A percentile compares a stretch with the other conserved stretches of the same genome.
Conservation (phyloP, 352 stramenopile species). For the Phytophthora palmivora region DNA sequence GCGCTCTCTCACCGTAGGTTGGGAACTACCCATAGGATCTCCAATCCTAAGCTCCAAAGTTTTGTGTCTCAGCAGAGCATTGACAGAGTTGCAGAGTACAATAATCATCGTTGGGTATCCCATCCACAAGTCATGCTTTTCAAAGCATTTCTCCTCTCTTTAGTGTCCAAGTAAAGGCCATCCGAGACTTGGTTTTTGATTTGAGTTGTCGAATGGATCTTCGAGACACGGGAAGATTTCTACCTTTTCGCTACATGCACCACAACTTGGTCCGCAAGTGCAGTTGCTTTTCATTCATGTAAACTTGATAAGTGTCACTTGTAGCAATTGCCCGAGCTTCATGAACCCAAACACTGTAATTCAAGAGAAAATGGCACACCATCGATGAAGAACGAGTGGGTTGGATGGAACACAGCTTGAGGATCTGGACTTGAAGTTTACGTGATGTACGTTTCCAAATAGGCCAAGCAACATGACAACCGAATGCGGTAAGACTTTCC, state of each 20-base stretch:
- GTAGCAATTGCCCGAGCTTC: too few species aligned
- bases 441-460: too few species aligned
- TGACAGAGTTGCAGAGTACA: not conserved
- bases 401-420: slow-evolving; percentile 4
- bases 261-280: too few species aligned
- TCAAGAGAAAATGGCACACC: slow-evolving; percentile 3
- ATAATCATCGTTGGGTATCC: slow-evolving; percentile 7
- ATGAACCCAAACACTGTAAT: too few species aligned
- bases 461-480: too few species aligned
- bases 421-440: too few species aligned
- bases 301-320: too few species aligned
- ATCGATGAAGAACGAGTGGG: slow-evolving; percentile 3
- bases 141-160: slow-evolving; percentile 12
- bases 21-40: slow-evolving; percentile 16
- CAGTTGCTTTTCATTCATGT: too few species aligned
- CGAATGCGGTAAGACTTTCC: too few species aligned
- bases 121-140: slow-evolving; percentile 9
- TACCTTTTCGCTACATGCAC: too few species aligned
- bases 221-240: too few species aligned
- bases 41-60: slow-evolving; percentile 19
- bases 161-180: not conserved
- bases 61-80: slow-evolving; percentile 20
- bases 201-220: not conserved
- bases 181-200: not conserved
- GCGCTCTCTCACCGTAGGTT: too few species aligned